Evolutionary conservation across 768 basidiomycete species (phyloP).

Genomic region (Myochromella boudieri): DNA sequence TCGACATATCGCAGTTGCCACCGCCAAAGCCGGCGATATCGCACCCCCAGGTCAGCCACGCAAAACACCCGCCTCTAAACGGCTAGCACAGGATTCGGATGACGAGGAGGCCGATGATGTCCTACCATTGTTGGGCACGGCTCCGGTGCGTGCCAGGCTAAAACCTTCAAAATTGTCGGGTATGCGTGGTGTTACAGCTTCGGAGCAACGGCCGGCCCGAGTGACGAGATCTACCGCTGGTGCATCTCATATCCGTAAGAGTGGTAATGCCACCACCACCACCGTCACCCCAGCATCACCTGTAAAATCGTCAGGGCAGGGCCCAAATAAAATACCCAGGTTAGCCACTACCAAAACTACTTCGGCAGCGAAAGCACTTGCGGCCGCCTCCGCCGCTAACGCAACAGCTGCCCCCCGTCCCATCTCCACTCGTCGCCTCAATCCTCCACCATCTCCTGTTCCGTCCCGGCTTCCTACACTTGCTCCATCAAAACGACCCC

Average conservation of each 20-base stretch:
- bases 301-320: constrained; percentile 43
- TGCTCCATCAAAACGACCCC: constrained; percentile 53
- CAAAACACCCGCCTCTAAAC: constrained; percentile 84
- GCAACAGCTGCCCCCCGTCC: constrained; percentile 24
- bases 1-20: constrained; percentile 68
- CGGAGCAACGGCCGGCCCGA: constrained; percentile 72
- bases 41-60: constrained; percentile 81
- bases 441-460: constrained; percentile 59
- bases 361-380: constrained; percentile 44
- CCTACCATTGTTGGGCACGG: constrained; percentile 59
- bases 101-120: constrained; percentile 65
- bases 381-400: constrained; percentile 38
- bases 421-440: constrained; percentile 29
- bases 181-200: constrained; percentile 53
- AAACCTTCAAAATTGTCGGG: constrained; percentile 38
- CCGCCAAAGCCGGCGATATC: constrained; percentile 69
- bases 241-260: constrained; percentile 53
- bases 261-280: constrained; percentile 36
- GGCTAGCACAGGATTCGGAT: constrained; percentile 64
- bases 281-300: constrained; percentile 38
- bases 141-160: constrained; percentile 39
- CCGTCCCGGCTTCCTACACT: constrained; percentile 81
- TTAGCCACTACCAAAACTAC: constrained; percentile 54
- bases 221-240: constrained; percentile 71
- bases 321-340: constrained; percentile 69